Conservation (phyloP, 495 filamentous ascomycete species). For the Podospora bellae-mahoneyi region DNA sequence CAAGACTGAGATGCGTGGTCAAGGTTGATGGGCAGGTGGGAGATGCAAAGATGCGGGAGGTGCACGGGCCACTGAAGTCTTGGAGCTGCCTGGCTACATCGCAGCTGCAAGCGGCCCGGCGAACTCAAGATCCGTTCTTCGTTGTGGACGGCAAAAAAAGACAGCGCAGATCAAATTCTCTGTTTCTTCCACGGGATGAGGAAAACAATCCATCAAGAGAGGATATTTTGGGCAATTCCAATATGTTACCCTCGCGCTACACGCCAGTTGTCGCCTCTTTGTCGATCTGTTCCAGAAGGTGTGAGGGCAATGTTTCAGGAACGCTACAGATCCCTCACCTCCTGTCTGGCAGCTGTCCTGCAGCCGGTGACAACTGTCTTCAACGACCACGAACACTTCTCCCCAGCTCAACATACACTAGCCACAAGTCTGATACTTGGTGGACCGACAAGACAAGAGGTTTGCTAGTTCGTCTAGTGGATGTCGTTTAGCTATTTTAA, state of each 20-base stretch:
- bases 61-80: no score
- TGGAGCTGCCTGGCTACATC: not conserved
- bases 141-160: not conserved
- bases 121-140: not conserved
- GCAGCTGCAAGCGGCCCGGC: not conserved
- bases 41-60: not conserved
- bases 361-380: not conserved
- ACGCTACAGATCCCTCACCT: not conserved
- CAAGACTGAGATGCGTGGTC: not conserved
- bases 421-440: not conserved
- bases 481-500: not conserved
- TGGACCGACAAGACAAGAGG: not conserved
- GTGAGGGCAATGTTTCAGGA: conserved; percentile 18
- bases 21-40: not conserved
- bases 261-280: conserved; percentile 1
- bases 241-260: not conserved
- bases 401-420: not conserved
- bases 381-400: not conserved
- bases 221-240: not conserved
- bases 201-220: not conserved
- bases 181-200: not conserved
- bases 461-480: not conserved
- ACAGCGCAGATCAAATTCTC: not conserved
- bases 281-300: conserved; percentile 24
- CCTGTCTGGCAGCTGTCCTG: not conserved